phyloP scores from a whole-genome alignment of 2,329 filamentous ascomycete genomes.

The Talaromyces pinophilus region DNA sequence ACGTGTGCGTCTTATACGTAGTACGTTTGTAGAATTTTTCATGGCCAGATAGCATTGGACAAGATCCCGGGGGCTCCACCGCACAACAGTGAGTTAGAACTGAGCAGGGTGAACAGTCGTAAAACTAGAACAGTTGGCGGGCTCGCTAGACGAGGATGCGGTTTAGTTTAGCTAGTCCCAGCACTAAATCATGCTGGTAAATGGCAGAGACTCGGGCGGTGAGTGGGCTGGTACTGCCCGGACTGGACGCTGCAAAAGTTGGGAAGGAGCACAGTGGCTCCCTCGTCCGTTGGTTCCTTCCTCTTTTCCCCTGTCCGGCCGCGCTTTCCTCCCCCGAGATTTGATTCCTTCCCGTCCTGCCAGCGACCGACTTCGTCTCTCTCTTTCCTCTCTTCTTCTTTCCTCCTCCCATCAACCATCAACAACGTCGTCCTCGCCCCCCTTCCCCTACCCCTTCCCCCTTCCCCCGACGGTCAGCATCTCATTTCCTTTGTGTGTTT shows the following conservation, averaged over 20 bases:
- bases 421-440: constrained; percentile 20
- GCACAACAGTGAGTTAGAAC: constrained; percentile 1
- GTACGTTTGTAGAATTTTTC: not conserved
- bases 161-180: not conserved
- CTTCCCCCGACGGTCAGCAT: constrained; percentile 24
- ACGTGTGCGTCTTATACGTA: not conserved
- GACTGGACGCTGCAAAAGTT: not conserved
- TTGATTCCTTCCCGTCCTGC: constrained; percentile 13
- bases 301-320: constrained; percentile 8
- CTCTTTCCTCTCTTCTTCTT: constrained; percentile 19
- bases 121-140: constrained; percentile 9
- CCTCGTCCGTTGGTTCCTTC: constrained; percentile 15
- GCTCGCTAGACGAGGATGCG: constrained; percentile 9
- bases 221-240: constrained; percentile 18
- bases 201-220: constrained; percentile 20
- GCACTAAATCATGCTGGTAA: not conserved
- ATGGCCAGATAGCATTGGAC: constrained; percentile 1
- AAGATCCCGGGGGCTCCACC: constrained; percentile 9
- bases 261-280: not conserved
- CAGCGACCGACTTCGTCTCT: not conserved
- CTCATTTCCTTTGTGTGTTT: constrained; percentile 22
- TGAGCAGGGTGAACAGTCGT: not conserved
- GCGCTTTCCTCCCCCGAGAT: constrained; percentile 9
- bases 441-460: constrained; percentile 24
- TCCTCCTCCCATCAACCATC: constrained; percentile 22